Evolutionary conservation across 768 basidiomycete species (phyloP).

Genomic region (Jaapia argillacea): DNA sequence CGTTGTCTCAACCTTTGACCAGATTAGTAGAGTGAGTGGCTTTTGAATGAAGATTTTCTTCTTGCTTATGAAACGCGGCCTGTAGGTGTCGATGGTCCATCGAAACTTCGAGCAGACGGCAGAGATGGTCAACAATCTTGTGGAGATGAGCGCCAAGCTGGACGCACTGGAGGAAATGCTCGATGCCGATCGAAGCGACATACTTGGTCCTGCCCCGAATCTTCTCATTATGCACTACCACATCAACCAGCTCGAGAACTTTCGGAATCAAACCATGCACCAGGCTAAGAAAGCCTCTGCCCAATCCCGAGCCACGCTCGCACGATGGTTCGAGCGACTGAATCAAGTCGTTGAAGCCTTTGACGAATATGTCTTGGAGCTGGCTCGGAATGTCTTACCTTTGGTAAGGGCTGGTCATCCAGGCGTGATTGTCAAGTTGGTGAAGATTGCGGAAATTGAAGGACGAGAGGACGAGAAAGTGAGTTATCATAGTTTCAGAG

Average conservation of each 20-base stretch:
- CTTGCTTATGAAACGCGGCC: constrained; percentile 1
- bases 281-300: constrained; percentile 79
- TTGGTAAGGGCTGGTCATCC: constrained; percentile 71
- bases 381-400: constrained; percentile 71
- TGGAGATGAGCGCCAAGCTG: constrained; percentile 86
- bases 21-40: constrained; percentile 78
- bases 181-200: constrained; percentile 59
- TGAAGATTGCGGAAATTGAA: constrained; percentile 93
- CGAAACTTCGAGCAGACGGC: constrained; percentile 92
- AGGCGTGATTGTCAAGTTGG: constrained; percentile 81
- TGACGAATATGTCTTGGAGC: constrained; percentile 71
- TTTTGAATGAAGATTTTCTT: background rate
- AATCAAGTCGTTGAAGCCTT: constrained; percentile 74
- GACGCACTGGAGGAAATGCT: constrained; percentile 74
- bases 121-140: constrained; percentile 88
- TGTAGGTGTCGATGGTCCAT: constrained; percentile 89
- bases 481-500: constrained; percentile 5
- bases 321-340: constrained; percentile 78
- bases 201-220: constrained; percentile 82
- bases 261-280: constrained; percentile 92
- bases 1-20: constrained; percentile 81
- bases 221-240: constrained; percentile 87
- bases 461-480: constrained; percentile 94
- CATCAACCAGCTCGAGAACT: constrained; percentile 84
- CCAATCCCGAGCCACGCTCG: constrained; percentile 55